Evolutionary conservation across 108 stramenopile species (phyloP).

Genomic region (Epipyxis sp.): DNA sequence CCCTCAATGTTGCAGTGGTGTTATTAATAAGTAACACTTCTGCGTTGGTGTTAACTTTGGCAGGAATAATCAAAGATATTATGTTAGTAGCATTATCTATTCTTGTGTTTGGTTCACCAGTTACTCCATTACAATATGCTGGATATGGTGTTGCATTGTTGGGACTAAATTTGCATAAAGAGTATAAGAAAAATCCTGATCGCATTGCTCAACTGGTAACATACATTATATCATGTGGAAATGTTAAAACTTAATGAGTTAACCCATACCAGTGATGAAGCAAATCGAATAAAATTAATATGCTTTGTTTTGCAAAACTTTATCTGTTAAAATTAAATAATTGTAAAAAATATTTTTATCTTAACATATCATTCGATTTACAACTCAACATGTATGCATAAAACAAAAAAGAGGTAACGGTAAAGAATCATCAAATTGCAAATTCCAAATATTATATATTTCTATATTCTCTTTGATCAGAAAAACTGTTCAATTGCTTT

Average conservation of each 20-base stretch:
- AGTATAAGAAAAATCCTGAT: conserved; percentile 34
- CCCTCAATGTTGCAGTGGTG: conserved; percentile 31
- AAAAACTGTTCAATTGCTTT: too few relatives aligned
- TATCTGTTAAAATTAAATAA: neutral
- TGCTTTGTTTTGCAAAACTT: too few relatives aligned
- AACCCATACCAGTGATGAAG: too few relatives aligned
- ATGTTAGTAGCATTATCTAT: conserved; percentile 17
- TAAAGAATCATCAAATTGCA: too few relatives aligned
- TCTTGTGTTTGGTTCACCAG: conserved; percentile 11
- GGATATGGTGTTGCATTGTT: conserved; percentile 24
- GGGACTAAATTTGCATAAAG: conserved; percentile 30
- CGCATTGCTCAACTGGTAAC: conserved; percentile 8
- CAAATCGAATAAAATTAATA: too few relatives aligned
- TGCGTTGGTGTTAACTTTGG: conserved; percentile 19
- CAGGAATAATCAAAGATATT: conserved; percentile 30
- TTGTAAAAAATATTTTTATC: neutral
- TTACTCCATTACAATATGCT: conserved; percentile 14
- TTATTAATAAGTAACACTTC: conserved; percentile 27
- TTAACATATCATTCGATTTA: neutral
- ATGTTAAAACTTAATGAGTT: too few relatives aligned
- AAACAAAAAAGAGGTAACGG: too few relatives aligned
- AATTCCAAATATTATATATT: too few relatives aligned
- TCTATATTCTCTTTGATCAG: too few relatives aligned
- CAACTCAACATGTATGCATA: too few relatives aligned
- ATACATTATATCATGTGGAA: neutral